Conservation (phyloP, 306 rosid genomes). For the Quillaja saponaria region DNA sequence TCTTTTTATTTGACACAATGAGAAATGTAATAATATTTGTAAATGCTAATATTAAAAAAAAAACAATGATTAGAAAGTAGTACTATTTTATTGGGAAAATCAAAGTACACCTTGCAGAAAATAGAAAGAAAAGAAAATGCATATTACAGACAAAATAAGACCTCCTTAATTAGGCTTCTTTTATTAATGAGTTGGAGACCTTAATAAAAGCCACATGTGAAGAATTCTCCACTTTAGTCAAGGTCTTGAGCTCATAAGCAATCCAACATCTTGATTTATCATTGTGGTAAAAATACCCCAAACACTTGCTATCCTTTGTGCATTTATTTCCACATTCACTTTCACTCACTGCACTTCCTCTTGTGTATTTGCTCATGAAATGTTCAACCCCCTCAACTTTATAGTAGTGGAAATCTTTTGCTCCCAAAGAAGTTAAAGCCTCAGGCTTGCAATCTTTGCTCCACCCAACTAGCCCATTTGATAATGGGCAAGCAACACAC, state of each 20-base stretch:
- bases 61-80: too few relatives aligned
- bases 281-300: slow-evolving; percentile 54
- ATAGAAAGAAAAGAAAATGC: too few relatives aligned
- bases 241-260: slow-evolving; percentile 61
- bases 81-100: too few relatives aligned
- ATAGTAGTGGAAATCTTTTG: slow-evolving; percentile 49
- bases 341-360: slow-evolving; percentile 39
- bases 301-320: slow-evolving; percentile 53
- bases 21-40: too few relatives aligned
- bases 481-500: slow-evolving; percentile 65
- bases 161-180: too few relatives aligned
- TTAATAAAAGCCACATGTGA: slow-evolving; percentile 60
- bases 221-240: slow-evolving; percentile 45
- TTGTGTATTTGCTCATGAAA: slow-evolving; percentile 58
- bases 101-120: too few relatives aligned
- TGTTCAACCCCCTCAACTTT: slow-evolving; percentile 63
- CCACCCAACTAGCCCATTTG: slow-evolving; percentile 60
- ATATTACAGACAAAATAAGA: too few relatives aligned
- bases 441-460: slow-evolving; percentile 47
- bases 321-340: slow-evolving; percentile 50
- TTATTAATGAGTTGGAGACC: slow-evolving; percentile 34
- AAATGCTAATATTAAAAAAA: too few relatives aligned
- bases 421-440: slow-evolving; percentile 41
- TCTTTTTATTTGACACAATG: too few relatives aligned
- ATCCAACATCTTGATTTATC: slow-evolving; percentile 60